A percentile compares a stretch with the other conserved stretches of the same genome.
These are phyloP conservation scores for Aleurites moluccanus DNA, from an alignment of 441 rosid species.

Conservation along the genomic window DNA sequence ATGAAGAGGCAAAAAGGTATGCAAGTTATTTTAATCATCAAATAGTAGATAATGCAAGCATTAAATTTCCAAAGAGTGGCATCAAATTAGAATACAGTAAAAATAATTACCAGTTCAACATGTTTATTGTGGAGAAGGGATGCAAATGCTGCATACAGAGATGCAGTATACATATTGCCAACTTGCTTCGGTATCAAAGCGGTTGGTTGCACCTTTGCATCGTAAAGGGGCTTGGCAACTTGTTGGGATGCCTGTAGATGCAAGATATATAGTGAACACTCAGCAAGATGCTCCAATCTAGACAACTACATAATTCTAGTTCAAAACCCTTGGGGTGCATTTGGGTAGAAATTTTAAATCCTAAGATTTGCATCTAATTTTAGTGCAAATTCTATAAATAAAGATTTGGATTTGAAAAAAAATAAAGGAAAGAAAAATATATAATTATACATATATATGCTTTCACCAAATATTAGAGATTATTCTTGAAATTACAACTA, in stretches of 20 bases:
- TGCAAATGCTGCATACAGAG: conserved; percentile 90
- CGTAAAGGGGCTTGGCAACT: conserved; percentile 78
- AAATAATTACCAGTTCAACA: conserved; percentile 59
- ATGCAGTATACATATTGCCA: conserved; percentile 99
- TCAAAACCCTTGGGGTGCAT: background rate
- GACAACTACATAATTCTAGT: background rate
- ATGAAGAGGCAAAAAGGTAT: background rate
- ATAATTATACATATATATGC: background rate
- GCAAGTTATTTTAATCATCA: background rate
- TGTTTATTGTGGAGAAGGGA: conserved; percentile 85
- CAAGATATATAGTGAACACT: conserved; percentile 18
- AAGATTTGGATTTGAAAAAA: background rate
- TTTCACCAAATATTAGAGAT: background rate
- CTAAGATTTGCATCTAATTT: background rate
- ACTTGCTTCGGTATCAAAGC: conserved; percentile 93
- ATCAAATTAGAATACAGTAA: background rate
- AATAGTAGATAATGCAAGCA: background rate
- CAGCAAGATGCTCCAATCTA: conserved; percentile 23
- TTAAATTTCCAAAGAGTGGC: background rate
- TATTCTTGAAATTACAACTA: background rate
- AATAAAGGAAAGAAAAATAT: background rate
- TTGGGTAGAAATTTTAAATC: background rate
- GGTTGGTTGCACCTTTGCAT: conserved; percentile 79
- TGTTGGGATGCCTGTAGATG: conserved; percentile 76
- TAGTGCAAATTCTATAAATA: background rate